A percentile compares a stretch with the other conserved stretches of the same genome.
phyloP scores from a whole-genome alignment of 345 rosid species.

The Arabis hirsuta region DNA sequence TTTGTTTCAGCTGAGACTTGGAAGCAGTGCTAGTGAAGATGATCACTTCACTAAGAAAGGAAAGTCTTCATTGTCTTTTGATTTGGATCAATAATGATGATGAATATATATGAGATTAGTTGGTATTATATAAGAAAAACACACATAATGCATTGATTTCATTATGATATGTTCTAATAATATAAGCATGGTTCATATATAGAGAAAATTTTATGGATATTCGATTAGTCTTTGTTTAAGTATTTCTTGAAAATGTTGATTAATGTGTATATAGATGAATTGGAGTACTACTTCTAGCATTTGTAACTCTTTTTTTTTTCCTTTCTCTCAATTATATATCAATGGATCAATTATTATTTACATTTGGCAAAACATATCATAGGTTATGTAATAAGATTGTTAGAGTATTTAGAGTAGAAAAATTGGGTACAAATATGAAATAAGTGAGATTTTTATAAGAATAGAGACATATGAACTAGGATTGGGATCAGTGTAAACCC shows the following conservation, averaged over 20 bases:
- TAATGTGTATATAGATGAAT: slow-evolving; percentile 13
- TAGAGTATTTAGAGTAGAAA: slow-evolving; percentile 3
- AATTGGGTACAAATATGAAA: slow-evolving; percentile 4
- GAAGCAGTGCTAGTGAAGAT: slow-evolving; percentile 17
- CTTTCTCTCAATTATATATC: slow-evolving; percentile 13
- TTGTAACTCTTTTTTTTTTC: not conserved
- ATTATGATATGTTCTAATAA: slow-evolving; percentile 25
- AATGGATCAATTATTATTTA: slow-evolving; percentile 6
- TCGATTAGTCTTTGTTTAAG: slow-evolving; percentile 3
- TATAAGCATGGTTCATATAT: slow-evolving; percentile 6
- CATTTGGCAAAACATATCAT: slow-evolving; percentile 32
- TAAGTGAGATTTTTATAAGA: slow-evolving; percentile 38
- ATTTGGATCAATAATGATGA: slow-evolving; percentile 60
- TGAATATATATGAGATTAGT: slow-evolving; percentile 24
- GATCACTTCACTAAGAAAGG: slow-evolving; percentile 55
- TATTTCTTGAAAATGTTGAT: slow-evolving; percentile 23
- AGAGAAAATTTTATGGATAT: slow-evolving; percentile 18
- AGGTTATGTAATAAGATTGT: slow-evolving; percentile 32
- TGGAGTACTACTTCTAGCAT: not conserved
- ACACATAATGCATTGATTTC: slow-evolving; percentile 38
- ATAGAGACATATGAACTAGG: slow-evolving; percentile 39
- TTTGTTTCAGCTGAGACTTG: slow-evolving; percentile 41
- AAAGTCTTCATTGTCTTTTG: slow-evolving; percentile 67
- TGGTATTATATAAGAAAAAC: not conserved
- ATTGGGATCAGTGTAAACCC: slow-evolving; percentile 50